A percentile compares a stretch with the other conserved stretches of the same genome.
phyloP scores from a whole-genome alignment of 106 monocot species.

The Dioscorea alata region DNA sequence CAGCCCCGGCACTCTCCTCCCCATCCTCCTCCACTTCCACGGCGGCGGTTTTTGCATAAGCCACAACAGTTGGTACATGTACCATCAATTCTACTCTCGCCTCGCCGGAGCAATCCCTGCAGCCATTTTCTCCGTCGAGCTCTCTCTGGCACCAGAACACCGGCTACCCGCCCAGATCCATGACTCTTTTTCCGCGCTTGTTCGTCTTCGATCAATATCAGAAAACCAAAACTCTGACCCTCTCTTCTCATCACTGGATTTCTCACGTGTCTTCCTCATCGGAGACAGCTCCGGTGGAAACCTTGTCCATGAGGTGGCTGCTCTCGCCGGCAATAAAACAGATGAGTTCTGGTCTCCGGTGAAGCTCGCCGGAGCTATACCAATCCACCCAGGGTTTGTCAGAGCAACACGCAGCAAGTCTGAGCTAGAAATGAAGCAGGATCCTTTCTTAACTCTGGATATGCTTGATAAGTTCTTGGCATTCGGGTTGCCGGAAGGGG shows the following conservation, averaged over 20 bases:
- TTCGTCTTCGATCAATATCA: constrained; percentile 45
- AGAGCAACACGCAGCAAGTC: constrained; percentile 53
- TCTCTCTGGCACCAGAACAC: constrained; percentile 75
- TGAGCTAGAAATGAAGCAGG: constrained; percentile 35
- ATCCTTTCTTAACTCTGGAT: constrained; percentile 58
- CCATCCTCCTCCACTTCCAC: constrained; percentile 76
- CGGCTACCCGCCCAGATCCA: constrained; percentile 72
- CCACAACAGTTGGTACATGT: constrained; percentile 58
- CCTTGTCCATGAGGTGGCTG: constrained; percentile 53
- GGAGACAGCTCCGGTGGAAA: constrained; percentile 86
- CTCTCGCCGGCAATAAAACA: constrained; percentile 20
- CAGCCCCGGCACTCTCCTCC: background rate
- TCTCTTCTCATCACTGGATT: constrained; percentile 21
- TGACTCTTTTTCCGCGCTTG: constrained; percentile 34
- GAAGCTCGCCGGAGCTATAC: constrained; percentile 40
- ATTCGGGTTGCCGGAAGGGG: constrained; percentile 46
- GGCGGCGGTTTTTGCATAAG: constrained; percentile 91
- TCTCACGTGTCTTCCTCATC: constrained; percentile 66
- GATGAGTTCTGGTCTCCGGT: constrained; percentile 36
- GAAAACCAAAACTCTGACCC: background rate
- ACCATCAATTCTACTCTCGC: constrained; percentile 81
- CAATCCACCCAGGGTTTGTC: constrained; percentile 70
- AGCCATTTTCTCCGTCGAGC: constrained; percentile 48
- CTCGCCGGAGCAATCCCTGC: constrained; percentile 47
- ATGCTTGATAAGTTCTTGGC: constrained; percentile 70